These are phyloP conservation scores for Wickerhamiella vanderwaltii DNA, from an alignment of 805 yeast genomes.

Conservation along the genomic window DNA sequence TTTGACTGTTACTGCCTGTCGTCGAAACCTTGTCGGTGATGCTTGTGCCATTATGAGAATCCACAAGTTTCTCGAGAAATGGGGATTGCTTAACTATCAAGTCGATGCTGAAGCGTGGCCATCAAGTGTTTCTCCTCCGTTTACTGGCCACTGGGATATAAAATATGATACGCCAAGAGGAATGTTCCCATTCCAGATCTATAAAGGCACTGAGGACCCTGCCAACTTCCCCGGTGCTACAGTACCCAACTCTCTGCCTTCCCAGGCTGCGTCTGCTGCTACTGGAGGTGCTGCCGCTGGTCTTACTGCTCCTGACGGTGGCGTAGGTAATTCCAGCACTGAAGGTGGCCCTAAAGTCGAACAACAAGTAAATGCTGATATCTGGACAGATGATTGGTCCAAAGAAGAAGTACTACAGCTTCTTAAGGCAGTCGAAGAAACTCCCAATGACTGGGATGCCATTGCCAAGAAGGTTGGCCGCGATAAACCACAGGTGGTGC, in stretches of 20 bases:
- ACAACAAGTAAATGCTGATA: constrained; percentile 12
- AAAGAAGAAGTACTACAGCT: constrained; percentile 48
- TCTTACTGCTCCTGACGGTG: background rate
- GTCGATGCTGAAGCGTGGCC: constrained; percentile 71
- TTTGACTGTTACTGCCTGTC: constrained; percentile 76
- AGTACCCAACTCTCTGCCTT: background rate
- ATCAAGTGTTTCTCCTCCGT: constrained; percentile 50
- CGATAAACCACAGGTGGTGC: constrained; percentile 62
- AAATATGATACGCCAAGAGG: constrained; percentile 86
- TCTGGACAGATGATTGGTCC: constrained; percentile 42
- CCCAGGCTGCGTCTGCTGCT: constrained; percentile 13
- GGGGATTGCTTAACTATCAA: constrained; percentile 92
- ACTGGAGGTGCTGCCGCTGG: background rate
- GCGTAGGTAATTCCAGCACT: background rate
- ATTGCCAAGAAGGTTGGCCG: constrained; percentile 53
- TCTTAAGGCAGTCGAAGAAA: constrained; percentile 48
- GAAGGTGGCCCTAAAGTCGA: constrained; percentile 12
- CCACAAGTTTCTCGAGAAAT: constrained; percentile 69
- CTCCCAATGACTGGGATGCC: constrained; percentile 67
- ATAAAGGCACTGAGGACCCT: constrained; percentile 48
- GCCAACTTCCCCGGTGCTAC: constrained; percentile 14
- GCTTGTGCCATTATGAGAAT: constrained; percentile 79
- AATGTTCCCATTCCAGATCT: constrained; percentile 78
- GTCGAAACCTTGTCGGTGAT: constrained; percentile 85
- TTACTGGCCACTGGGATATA: constrained; percentile 63